Base-by-base conservation (phyloP, 2,329 filamentous ascomycete species). In the Aspergillus fructus region DNA sequence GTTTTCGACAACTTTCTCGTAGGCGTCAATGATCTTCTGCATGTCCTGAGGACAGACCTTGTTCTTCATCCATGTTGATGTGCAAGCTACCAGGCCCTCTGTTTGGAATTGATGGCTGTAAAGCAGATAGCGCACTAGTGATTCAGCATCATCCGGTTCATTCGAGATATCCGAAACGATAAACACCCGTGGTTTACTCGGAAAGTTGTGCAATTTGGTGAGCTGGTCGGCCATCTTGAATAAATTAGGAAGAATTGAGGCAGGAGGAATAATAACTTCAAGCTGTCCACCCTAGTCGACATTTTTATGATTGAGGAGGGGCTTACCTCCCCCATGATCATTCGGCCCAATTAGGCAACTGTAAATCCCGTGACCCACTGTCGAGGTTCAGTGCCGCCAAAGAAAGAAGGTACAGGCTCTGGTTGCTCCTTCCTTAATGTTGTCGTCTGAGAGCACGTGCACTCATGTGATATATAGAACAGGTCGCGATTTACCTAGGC, bases 71-170 rank as follows among this genome's bases (percentile, higher is more conserved):
- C 78, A 81, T 60, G 72, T 77, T 4, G 78, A 80, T 0, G 79
- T 80, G 43, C 70, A 73, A 7, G 77, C 79, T 3, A 78, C 76
- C n/a, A 80, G 64, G 4, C 77, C 79, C 47, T 78, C 69, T 3
- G 75, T 78, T n/a, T 74, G 62, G 61, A 81, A 79, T 62, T 81
- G 72, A 62, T 81, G 79, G 7, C 73, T 67, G 61, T 81, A 81
- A 1, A 78, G 65, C 4, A 81, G 69, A 57, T 50, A 56, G 19
- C 48, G 53, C 13, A 56, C 53, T 5, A 56, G 40, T 4, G 53
- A 56, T 24, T 56, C 47, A 33, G 53, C 53, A 13, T 56, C 53
- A 5, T 56, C 53, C 30, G 53, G 53, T 39, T 56, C 53, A 21
- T 50, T 56, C 11, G 53, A 50, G 40, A 56, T 56, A 21, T 55